A percentile compares a stretch with the other conserved stretches of the same genome.
These are phyloP conservation scores for Globisporangium spinosum DNA, from an alignment of 352 stramenopile genomes.

Conservation along the genomic window DNA sequence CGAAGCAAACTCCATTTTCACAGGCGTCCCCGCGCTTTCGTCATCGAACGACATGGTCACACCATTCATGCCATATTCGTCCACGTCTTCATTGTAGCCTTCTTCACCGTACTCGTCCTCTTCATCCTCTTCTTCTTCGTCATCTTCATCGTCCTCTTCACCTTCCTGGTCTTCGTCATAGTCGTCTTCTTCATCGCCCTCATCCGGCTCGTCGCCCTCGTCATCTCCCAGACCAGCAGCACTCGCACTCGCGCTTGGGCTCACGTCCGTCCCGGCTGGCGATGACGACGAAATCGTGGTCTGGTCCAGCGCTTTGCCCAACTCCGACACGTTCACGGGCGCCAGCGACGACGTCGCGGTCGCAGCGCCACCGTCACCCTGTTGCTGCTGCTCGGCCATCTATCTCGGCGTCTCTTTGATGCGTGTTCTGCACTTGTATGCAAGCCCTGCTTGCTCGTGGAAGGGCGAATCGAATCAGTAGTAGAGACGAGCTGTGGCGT, in stretches of 20 bases:
- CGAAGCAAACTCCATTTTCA: conserved; percentile 19
- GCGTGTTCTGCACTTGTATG: background rate
- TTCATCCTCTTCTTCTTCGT: conserved; percentile 13
- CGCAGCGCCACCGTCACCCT: background rate
- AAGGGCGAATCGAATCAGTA: background rate
- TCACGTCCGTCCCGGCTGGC: background rate
- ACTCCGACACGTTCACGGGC: conserved; percentile 54
- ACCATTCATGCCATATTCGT: conserved; percentile 15
- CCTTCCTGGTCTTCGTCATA: conserved; percentile 17
- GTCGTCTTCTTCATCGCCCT: conserved; percentile 14
- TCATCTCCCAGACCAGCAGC: conserved; percentile 4
- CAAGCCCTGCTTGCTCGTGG: background rate
- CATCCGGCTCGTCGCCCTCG: conserved; percentile 16
- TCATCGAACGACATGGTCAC: conserved; percentile 12
- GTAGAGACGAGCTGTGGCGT: background rate
- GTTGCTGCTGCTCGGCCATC: conserved; percentile 11
- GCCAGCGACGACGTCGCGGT: conserved; percentile 12
- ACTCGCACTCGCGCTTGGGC: conserved; percentile 17
- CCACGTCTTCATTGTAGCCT: conserved; percentile 18
- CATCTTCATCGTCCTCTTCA: conserved; percentile 2
- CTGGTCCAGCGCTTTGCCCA: conserved; percentile 73
- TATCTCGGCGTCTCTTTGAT: background rate
- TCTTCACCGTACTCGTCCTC: conserved; percentile 18
- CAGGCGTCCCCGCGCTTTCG: conserved; percentile 7
- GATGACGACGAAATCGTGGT: conserved; percentile 55